Base-by-base conservation (phyloP, 2,329 filamentous ascomycete species). In the Nannizzia gypsea region DNA sequence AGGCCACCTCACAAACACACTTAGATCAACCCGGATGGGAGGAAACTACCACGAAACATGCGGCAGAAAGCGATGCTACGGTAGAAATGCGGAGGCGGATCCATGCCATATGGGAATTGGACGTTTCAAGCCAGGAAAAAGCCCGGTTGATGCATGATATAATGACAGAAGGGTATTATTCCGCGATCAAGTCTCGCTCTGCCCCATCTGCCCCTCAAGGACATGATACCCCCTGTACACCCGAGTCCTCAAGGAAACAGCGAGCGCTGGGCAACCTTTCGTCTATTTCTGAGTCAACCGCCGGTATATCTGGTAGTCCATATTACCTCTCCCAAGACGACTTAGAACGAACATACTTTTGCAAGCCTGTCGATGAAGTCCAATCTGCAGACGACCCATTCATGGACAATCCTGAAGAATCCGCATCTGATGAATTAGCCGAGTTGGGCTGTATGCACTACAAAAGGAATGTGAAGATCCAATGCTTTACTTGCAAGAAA, bases 401-500 rank as follows among this genome's bases (percentile, higher is more conserved):
- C 9, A 28, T 6, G 6, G 38, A 38, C 20, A 61, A 64, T 31
- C 15, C 36, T n/a, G 59, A 48, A 55, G 56, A 34, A 46, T 59
- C 34, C 36, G 59, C 63, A 24, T 63, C 67, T 44, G 63, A 65
- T 48, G 67, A 70, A 57, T n/a, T 81, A 34, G 71, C 74, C 5
- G 79, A 79, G 31, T 75, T 96, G 3, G 93, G 93, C 0, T 99
- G 93, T 71, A 80, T 86, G 67, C 93, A 99, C 74, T 99, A 99
- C 72, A 89, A 89, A 69, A 85, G 93, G 64, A 97, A 97, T 67
- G 90, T 99, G 66, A 97, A 97, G 73, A 77, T 97, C 36, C 91
- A 99, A 74, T 99, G 93, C 72, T 89, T 83, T 65, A 86, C 88
- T 26, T 99, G 93, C 74, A 83, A 86, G 66, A 86, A 83, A 67